phyloP scores from a whole-genome alignment of 2,329 filamentous ascomycete genomes.

The Cadophora gregata region DNA sequence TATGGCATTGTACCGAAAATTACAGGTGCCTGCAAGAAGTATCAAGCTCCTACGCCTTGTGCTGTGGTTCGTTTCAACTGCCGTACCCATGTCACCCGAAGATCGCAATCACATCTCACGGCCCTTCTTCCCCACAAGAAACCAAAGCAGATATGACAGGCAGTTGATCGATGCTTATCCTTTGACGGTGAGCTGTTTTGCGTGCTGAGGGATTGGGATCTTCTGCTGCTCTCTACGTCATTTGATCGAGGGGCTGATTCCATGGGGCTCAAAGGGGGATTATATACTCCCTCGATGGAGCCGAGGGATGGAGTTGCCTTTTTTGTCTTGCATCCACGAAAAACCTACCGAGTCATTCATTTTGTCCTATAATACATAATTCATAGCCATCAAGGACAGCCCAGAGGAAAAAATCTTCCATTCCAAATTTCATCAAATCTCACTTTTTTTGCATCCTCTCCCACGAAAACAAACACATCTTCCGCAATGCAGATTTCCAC shows the following conservation, averaged over 20 bases:
- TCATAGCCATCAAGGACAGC: neutral
- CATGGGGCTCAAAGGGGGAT: neutral
- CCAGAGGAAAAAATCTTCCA: neutral
- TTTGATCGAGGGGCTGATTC: neutral
- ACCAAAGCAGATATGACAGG: slow-evolving; percentile 4
- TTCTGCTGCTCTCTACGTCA: slow-evolving; percentile 17
- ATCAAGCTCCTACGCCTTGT: neutral
- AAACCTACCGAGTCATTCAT: neutral
- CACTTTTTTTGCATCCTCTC: neutral
- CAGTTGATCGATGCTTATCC: neutral
- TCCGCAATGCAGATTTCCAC: slow-evolving; percentile 12
- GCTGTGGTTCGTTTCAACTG: neutral
- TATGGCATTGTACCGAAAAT: neutral
- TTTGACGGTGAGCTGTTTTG: neutral
- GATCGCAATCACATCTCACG: slow-evolving; percentile 15
- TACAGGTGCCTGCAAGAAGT: neutral
- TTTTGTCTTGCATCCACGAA: neutral
- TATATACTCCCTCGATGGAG: neutral
- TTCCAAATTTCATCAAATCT: neutral
- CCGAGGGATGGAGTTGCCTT: neutral
- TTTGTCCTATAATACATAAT: slow-evolving; percentile 4
- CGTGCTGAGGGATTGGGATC: slow-evolving; percentile 2
- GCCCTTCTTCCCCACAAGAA: slow-evolving; percentile 2
- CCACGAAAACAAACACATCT: neutral
- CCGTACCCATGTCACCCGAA: neutral